Percentiles rank a stretch among this genome's conserved stretches.
phyloP scores from a whole-genome alignment of 257 asterid species.

The Capsicum baccatum region DNA sequence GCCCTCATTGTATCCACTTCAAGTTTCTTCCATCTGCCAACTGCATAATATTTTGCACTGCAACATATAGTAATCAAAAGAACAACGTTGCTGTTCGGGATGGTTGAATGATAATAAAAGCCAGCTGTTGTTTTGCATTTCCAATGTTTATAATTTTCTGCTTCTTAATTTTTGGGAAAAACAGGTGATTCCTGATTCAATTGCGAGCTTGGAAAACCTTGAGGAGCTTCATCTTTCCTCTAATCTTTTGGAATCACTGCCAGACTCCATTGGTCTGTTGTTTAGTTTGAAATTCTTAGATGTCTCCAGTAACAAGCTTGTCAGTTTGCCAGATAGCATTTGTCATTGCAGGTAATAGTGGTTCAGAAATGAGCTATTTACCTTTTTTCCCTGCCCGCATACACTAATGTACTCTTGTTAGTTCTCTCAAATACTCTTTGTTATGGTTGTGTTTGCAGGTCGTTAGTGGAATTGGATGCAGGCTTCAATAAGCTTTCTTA shows the following conservation, averaged over 20 bases:
- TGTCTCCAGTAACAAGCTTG: conserved; percentile 79
- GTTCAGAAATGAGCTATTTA: conserved; percentile 12
- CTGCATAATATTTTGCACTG: background rate
- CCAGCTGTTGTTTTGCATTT: background rate
- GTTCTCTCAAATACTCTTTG: background rate
- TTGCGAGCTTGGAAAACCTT: conserved; percentile 72
- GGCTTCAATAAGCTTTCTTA: conserved; percentile 78
- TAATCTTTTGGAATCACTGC: conserved; percentile 67
- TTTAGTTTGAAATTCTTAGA: conserved; percentile 64
- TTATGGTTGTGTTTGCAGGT: conserved; percentile 50
- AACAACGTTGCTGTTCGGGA: background rate
- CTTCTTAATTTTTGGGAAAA: conserved; percentile 21
- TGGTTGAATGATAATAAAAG: background rate
- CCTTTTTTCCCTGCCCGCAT: background rate
- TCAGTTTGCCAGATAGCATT: conserved; percentile 81
- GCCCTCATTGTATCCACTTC: background rate
- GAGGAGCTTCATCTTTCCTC: conserved; percentile 80
- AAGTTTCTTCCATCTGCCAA: background rate
- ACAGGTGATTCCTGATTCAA: conserved; percentile 80
- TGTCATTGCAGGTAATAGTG: conserved; percentile 76
- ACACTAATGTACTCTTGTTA: background rate
- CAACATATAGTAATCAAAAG: background rate
- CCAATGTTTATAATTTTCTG: background rate
- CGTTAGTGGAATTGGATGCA: conserved; percentile 70
- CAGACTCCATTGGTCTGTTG: conserved; percentile 79